Conservation (phyloP, 2,329 filamentous ascomycete species). For the Ophiosphaerella korrae region DNA sequence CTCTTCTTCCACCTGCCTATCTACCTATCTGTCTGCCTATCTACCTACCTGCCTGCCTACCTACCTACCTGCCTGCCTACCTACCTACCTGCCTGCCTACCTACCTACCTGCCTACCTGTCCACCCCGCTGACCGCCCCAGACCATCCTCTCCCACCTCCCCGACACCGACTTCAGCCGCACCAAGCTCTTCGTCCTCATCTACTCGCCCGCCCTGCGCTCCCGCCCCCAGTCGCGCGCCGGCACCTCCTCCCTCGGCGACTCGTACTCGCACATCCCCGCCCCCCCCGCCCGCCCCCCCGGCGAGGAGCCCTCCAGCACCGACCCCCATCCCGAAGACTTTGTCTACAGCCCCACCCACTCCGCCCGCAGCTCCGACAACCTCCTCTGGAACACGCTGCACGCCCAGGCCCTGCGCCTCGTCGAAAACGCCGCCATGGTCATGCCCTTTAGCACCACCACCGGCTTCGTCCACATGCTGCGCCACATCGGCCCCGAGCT, state of each 20-base stretch:
- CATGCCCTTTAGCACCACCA: slow-evolving; percentile 83
- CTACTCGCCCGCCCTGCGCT: slow-evolving; percentile 81
- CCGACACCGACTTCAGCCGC: slow-evolving; percentile 72
- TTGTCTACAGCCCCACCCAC: slow-evolving; percentile 42
- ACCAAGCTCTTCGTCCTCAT: slow-evolving; percentile 87
- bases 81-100: too few relatives aligned
- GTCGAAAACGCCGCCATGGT: slow-evolving; percentile 87
- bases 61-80: too few relatives aligned
- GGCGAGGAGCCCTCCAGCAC: slow-evolving; percentile 60
- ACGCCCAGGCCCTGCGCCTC: slow-evolving; percentile 76
- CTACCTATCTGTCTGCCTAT: too few relatives aligned
- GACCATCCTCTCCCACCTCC: slow-evolving; percentile 83
- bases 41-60: too few relatives aligned
- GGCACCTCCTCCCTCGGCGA: slow-evolving; percentile 69
- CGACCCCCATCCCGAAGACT: slow-evolving; percentile 53
- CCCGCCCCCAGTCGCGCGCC: slow-evolving; percentile 53
- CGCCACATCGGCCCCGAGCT: slow-evolving; percentile 84
- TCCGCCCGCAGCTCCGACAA: slow-evolving; percentile 43
- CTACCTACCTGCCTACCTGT: too few relatives aligned
- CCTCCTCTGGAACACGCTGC: slow-evolving; percentile 76
- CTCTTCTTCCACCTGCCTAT: too few relatives aligned
- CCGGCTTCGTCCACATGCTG: slow-evolving; percentile 83
- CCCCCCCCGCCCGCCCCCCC: slow-evolving; percentile 70
- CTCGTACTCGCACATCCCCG: slow-evolving; percentile 84
- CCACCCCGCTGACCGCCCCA: slow-evolving; percentile 36